These are phyloP conservation scores for Ceratobasidium sp. DNA, from an alignment of 1,284 basidiomycete genomes.

Conservation along the genomic window DNA sequence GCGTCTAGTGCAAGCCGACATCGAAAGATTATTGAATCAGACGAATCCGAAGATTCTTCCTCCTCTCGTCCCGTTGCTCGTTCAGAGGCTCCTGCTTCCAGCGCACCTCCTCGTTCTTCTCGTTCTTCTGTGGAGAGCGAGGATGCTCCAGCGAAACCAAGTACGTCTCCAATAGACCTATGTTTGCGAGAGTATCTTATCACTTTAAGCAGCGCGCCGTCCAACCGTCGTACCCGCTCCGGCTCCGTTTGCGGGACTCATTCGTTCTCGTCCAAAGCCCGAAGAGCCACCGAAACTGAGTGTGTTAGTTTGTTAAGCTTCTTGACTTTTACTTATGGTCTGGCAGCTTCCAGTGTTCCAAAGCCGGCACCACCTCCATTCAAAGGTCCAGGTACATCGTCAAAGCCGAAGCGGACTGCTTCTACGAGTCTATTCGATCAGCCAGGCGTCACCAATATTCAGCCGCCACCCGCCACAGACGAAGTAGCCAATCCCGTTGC, in stretches of 20 bases:
- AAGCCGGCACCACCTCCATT: constrained; percentile 19
- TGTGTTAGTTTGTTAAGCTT: not conserved
- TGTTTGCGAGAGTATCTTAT: not conserved
- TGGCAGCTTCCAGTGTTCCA: not conserved
- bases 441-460: not conserved
- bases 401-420: constrained; percentile 5
- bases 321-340: not conserved
- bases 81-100: not conserved
- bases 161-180: not conserved
- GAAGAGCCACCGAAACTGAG: not conserved
- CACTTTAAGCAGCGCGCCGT: not conserved
- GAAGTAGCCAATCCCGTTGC: not conserved
- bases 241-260: not conserved
- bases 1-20: not conserved
- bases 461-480: not conserved
- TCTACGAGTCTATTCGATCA: not conserved
- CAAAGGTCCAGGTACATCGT: not conserved
- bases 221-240: not conserved
- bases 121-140: not conserved
- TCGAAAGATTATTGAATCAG: not conserved
- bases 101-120: not conserved
- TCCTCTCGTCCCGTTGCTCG: not conserved
- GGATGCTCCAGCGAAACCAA: not conserved
- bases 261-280: not conserved
- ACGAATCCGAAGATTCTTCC: constrained; percentile 1